Conservation (phyloP, 345 rosid species). For the Anastatica hierochuntica region DNA sequence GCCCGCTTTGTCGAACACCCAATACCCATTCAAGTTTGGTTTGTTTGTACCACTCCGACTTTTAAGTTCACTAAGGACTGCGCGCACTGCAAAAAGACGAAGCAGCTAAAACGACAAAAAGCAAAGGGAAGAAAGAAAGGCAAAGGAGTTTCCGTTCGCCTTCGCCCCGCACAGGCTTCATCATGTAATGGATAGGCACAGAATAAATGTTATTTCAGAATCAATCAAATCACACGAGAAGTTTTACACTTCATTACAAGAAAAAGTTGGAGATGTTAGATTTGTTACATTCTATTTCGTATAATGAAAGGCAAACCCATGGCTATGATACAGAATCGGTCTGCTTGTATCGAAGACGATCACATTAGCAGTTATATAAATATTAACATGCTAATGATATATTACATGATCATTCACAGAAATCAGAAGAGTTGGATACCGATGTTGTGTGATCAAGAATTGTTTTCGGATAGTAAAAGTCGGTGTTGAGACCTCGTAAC, state of each 20-base stretch:
- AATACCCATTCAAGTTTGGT: slow-evolving; percentile 79
- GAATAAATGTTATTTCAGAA: slow-evolving; percentile 4
- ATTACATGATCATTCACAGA: not conserved
- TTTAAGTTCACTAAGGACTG: slow-evolving; percentile 27
- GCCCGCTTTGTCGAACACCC: slow-evolving; percentile 89
- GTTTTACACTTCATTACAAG: not conserved
- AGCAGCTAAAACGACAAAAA: not conserved
- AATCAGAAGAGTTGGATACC: not conserved
- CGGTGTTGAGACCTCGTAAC: not conserved
- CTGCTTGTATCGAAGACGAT: not conserved
- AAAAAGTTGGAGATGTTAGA: too few species aligned
- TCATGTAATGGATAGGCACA: not conserved
- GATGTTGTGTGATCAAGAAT: not conserved
- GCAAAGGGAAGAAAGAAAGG: not conserved
- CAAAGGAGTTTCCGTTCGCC: not conserved
- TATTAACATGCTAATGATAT: not conserved
- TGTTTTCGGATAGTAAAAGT: not conserved
- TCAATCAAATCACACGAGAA: not conserved
- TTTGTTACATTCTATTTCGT: too few species aligned
- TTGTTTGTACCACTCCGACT: slow-evolving; percentile 78
- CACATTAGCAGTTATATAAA: not conserved
- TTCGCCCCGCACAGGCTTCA: not conserved
- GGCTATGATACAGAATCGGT: not conserved
- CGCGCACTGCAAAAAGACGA: not conserved
- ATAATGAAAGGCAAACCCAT: too few species aligned